phyloP scores from a whole-genome alignment of 1,284 basidiomycete genomes.

The Sporisorium exsertum region DNA sequence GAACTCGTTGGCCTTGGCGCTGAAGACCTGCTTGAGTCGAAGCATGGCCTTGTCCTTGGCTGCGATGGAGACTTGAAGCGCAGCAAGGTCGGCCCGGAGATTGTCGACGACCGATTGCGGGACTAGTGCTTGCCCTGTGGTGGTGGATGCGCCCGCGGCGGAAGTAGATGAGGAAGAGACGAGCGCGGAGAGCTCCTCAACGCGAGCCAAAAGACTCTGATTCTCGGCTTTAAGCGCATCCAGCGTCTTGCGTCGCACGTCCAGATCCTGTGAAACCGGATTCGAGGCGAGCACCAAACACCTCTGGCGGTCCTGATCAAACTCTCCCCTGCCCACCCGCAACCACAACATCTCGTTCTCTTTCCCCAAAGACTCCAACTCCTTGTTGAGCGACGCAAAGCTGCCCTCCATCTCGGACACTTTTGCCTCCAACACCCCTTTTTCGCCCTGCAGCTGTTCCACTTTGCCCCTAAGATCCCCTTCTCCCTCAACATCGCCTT shows the following conservation, averaged over 20 bases:
- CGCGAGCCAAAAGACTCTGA: conserved; percentile 73
- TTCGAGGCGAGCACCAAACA: conserved; percentile 80
- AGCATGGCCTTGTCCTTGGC: conserved; percentile 79
- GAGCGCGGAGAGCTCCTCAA: conserved; percentile 61
- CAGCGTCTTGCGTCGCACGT: conserved; percentile 77
- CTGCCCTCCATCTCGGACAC: conserved; percentile 50
- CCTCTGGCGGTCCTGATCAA: conserved; percentile 79
- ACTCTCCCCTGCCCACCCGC: conserved; percentile 75
- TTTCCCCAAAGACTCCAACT: conserved; percentile 77
- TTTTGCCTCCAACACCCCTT: conserved; percentile 52
- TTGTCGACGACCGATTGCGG: conserved; percentile 77
- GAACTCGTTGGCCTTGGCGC: conserved; percentile 82
- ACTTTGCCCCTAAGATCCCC: conserved; percentile 1
- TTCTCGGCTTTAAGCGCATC: conserved; percentile 81
- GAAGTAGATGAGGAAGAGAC: conserved; percentile 33
- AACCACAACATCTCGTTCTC: conserved; percentile 79
- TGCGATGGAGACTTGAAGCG: conserved; percentile 73
- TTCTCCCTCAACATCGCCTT: conserved; percentile 9
- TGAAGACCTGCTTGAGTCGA: conserved; percentile 78
- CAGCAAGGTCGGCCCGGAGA: conserved; percentile 75
- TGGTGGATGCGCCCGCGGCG: not conserved
- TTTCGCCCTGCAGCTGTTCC: conserved; percentile 3
- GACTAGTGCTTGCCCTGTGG: conserved; percentile 72
- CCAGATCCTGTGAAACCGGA: conserved; percentile 80
- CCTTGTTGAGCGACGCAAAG: conserved; percentile 57